A percentile compares a stretch with the other conserved stretches of the same genome.
These are phyloP conservation scores for Chytriomyces sp. DNA, from an alignment of 192 early-diverging fungal genomes.

Conservation along the genomic window DNA sequence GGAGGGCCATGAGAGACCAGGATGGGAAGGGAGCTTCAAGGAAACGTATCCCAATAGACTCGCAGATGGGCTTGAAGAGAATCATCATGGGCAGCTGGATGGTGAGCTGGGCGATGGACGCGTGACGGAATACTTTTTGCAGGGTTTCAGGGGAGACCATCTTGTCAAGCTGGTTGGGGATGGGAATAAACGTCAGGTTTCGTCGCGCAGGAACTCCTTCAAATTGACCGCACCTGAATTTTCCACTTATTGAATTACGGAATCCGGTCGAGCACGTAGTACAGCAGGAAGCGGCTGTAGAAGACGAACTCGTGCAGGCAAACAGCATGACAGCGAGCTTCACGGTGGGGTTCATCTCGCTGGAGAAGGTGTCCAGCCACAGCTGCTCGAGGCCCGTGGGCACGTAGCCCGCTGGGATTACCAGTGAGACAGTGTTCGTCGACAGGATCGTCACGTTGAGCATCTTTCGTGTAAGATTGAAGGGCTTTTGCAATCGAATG, in stretches of 20 bases:
- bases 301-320: conserved; percentile 86
- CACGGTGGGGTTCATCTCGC: conserved; percentile 33
- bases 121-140: conserved; percentile 73
- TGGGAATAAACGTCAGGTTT: neutral
- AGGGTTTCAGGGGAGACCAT: conserved; percentile 55
- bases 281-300: conserved; percentile 91
- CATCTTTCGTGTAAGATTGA: too few relatives aligned
- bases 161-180: neutral
- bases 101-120: conserved; percentile 75
- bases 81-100: conserved; percentile 90
- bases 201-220: neutral
- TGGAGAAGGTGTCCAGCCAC: conserved; percentile 42
- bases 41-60: conserved; percentile 82
- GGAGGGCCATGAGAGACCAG: neutral
- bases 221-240: conserved; percentile 65
- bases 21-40: conserved; percentile 81
- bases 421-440: neutral
- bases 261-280: conserved; percentile 80
- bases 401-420: conserved; percentile 14
- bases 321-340: conserved; percentile 69
- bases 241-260: conserved; percentile 86
- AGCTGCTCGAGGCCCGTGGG: conserved; percentile 13
- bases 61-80: conserved; percentile 81
- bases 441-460: neutral
- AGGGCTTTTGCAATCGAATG: too few relatives aligned